Evolutionary conservation across 805 yeast species (phyloP), one percentile per base, ranked within the genome.

Genomic region (Saccharomycopsis babjevae): DNA sequence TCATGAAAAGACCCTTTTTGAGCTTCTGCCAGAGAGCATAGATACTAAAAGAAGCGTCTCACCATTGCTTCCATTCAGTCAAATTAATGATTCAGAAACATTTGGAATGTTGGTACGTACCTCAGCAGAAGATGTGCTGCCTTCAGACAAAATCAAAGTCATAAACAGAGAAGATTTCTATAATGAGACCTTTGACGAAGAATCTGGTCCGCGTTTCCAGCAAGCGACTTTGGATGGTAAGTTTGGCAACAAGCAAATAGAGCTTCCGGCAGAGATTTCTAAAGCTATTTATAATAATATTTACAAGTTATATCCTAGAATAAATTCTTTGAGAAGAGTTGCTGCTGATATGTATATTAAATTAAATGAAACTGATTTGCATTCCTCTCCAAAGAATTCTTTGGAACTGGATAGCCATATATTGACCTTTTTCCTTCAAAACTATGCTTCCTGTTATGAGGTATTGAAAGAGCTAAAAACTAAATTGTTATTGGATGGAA

Each of bases 391-490:
- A 1, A 68, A 64, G 56, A 70, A 77, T 0, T 74, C 73, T 30
- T 63, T 74, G 59, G 90, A 86, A 57, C 87, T 86, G 1, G 97
- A 92, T 70, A 83, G 94, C 1, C 87, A 86, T 63, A 83, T 93
- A 43, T 92, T 89, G 0, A 85, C 92, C 0, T 78, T 87, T 11
- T 90, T 93, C 68, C 74, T 88, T 2, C 96, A 89, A 67, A 88
- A 89, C 68, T 93, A 89, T 69, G 88, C 90, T 1, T 80, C 89
- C 15, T 71, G 83, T 1, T 77, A 77, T 59, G 88, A 85, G 64
- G 88, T 85, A 0, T 72, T 94, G 43, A 69, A 70, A 32, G 98
- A 93, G 66, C 73, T 91, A 40, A 77, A 81, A 65, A 76, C 77
- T 54, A 76, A 92, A 50, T 70, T 78, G 22, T 86, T 84, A 42